phyloP scores from a whole-genome alignment of 345 rosid genomes.

The Anastatica hierochuntica region DNA sequence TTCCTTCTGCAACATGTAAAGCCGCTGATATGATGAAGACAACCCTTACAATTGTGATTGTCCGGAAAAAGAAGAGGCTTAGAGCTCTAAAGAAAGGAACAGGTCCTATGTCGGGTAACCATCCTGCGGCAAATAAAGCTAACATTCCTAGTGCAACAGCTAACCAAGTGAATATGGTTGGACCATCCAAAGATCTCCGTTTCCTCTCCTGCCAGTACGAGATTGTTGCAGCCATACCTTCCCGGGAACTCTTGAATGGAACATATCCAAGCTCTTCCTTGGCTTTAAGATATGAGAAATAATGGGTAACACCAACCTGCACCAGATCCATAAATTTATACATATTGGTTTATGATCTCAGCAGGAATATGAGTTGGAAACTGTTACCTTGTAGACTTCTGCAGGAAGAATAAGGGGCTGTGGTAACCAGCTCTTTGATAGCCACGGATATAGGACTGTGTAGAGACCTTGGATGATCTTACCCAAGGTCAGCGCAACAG shows the following conservation, averaged over 20 bases:
- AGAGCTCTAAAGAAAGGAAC: constrained; percentile 43
- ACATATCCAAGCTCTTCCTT: constrained; percentile 83
- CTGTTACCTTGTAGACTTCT: constrained; percentile 76
- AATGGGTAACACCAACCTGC: constrained; percentile 89
- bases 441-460: constrained; percentile 69
- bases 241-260: constrained; percentile 65
- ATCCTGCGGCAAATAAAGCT: constrained; percentile 38
- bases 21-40: constrained; percentile 29
- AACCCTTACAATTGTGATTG: constrained; percentile 34
- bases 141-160: constrained; percentile 43
- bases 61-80: constrained; percentile 44
- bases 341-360: not conserved
- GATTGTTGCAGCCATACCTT: constrained; percentile 86
- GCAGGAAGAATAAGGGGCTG: constrained; percentile 80
- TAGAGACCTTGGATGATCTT: constrained; percentile 48
- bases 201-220: constrained; percentile 67
- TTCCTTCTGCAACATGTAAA: constrained; percentile 46
- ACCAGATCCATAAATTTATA: constrained; percentile 12
- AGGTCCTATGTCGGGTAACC: constrained; percentile 63
- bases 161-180: constrained; percentile 50
- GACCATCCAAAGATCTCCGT: constrained; percentile 58
- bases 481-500: constrained; percentile 47
- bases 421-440: constrained; percentile 79
- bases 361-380: not conserved
- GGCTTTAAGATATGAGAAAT: constrained; percentile 83